These are phyloP conservation scores for Saturnispora diversa DNA, from an alignment of 805 yeast genomes.

Conservation along the genomic window DNA sequence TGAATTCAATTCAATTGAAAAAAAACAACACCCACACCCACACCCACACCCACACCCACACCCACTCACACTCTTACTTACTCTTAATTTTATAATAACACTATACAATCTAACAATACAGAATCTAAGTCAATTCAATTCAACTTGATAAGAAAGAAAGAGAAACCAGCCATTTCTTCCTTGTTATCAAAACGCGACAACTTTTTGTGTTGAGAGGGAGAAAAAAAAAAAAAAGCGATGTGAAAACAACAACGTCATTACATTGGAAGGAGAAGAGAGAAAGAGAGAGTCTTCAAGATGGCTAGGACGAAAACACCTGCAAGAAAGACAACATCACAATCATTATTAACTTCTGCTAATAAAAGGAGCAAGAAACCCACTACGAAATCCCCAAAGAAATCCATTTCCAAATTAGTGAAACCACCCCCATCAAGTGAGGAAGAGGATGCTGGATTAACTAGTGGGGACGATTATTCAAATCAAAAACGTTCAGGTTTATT, in stretches of 20 bases:
- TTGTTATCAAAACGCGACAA: too few relatives aligned
- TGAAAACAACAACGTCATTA: background rate
- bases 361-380: background rate
- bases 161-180: slow-evolving; percentile 1
- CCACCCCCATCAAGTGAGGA: slow-evolving; percentile 12
- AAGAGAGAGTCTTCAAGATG: too few relatives aligned
- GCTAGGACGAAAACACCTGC: slow-evolving; percentile 6
- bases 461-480: background rate
- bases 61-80: background rate
- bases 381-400: slow-evolving; percentile 1
- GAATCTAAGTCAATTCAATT: background rate
- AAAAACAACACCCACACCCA: background rate
- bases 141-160: too few relatives aligned
- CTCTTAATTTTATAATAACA: too few relatives aligned
- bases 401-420: slow-evolving; percentile 5
- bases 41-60: background rate
- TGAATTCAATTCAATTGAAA: too few relatives aligned
- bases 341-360: background rate
- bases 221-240: too few relatives aligned
- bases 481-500: slow-evolving; percentile 29
- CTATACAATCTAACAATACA: too few relatives aligned
- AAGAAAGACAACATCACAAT: slow-evolving; percentile 4
- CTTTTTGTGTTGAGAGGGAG: too few relatives aligned
- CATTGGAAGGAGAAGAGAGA: too few relatives aligned
- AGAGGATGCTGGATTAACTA: slow-evolving; percentile 2